Evolutionary conservation across 2,329 filamentous ascomycete species (phyloP).

Genomic region (Celoporthe dispersa): DNA sequence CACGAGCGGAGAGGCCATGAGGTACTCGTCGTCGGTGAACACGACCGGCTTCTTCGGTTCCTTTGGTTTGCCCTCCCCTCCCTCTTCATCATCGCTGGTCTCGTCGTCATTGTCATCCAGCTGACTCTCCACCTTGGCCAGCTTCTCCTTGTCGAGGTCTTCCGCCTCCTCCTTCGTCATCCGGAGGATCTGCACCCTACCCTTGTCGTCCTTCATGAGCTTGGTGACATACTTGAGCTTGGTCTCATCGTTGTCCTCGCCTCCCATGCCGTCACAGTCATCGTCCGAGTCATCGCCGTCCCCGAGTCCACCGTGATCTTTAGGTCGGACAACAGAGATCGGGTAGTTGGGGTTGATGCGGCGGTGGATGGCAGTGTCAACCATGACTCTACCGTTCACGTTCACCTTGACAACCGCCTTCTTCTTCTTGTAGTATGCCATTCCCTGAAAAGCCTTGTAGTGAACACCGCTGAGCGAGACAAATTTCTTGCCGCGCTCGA

Average conservation of each 20-base stretch:
- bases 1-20: conserved; percentile 83
- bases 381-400: conserved; percentile 85
- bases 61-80: conserved; percentile 32
- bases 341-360: conserved; percentile 86
- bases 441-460: conserved; percentile 80
- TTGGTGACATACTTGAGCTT: conserved; percentile 55
- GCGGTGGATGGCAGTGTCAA: conserved; percentile 81
- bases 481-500: conserved; percentile 85
- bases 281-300: conserved; percentile 40
- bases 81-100: conserved; percentile 32
- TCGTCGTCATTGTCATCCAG: conserved; percentile 31
- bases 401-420: conserved; percentile 74
- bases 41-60: conserved; percentile 47
- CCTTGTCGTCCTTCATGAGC: conserved; percentile 51
- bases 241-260: conserved; percentile 41
- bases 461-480: conserved; percentile 80
- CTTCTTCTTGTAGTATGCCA: conserved; percentile 85
- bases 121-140: conserved; percentile 55
- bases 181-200: conserved; percentile 41
- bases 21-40: conserved; percentile 81
- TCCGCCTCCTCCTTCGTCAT: conserved; percentile 43
- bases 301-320: conserved; percentile 66
- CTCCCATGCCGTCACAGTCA: conserved; percentile 46
- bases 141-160: conserved; percentile 51
- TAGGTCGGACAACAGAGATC: conserved; percentile 73